Conservation (phyloP, 495 filamentous ascomycete species). For the Aspergillus saccharolyticus region DNA sequence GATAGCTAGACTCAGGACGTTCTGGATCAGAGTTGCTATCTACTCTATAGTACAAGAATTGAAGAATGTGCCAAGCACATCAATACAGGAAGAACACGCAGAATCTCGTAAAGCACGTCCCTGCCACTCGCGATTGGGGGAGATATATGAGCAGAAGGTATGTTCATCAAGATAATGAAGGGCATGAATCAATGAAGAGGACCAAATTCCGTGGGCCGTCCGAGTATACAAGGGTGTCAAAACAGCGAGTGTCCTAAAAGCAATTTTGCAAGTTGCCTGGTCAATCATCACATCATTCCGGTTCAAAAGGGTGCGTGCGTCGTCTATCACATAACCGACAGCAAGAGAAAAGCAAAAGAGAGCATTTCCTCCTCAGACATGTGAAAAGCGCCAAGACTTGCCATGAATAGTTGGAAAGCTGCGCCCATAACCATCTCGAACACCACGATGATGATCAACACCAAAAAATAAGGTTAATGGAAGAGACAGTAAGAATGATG, state of each 20-base stretch:
- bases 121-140: neutral
- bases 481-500: neutral
- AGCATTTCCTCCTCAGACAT: neutral
- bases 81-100: neutral
- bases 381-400: conserved; percentile 2
- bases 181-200: neutral
- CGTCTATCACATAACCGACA: conserved; percentile 5
- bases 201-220: neutral
- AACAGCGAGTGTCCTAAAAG: conserved; percentile 1
- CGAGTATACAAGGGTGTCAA: neutral
- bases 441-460: conserved; percentile 5
- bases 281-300: conserved; percentile 3
- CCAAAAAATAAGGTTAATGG: neutral
- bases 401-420: neutral
- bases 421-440: conserved; percentile 2
- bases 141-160: neutral
- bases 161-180: neutral
- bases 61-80: neutral
- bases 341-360: neutral
- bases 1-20: neutral
- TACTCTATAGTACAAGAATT: neutral
- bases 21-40: neutral
- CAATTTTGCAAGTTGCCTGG: neutral
- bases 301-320: conserved; percentile 2
- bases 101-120: neutral